Conservation (phyloP, 176 grass and related monocot species). For the Eleusine indica region DNA sequence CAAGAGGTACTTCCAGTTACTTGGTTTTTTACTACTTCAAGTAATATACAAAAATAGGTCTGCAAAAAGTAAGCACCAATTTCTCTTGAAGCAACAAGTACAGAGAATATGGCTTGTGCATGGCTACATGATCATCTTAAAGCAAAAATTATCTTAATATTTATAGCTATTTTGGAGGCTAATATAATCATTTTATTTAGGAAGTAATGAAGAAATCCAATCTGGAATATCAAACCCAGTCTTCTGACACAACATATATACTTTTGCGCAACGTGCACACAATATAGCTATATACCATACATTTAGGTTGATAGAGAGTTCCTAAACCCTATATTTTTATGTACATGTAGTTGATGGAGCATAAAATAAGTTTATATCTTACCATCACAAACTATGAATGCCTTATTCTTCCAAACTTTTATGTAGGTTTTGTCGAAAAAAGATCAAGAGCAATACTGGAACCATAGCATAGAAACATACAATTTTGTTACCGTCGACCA, state of each 20-base stretch:
- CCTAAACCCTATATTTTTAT: neutral
- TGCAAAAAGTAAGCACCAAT: neutral
- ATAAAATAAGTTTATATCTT: neutral
- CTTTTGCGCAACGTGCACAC: neutral
- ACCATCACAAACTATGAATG: conserved; percentile 9
- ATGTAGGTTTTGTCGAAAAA: conserved; percentile 71
- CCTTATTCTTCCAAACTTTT: neutral
- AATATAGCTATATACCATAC: neutral
- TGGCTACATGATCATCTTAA: too few species aligned
- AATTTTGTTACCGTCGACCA: conserved; percentile 64
- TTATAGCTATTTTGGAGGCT: neutral
- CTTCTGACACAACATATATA: neutral
- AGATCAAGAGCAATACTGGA: conserved; percentile 84
- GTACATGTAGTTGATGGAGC: neutral
- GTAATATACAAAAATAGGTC: too few species aligned
- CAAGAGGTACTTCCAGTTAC: conserved; percentile 67
- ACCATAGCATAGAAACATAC: conserved; percentile 40
- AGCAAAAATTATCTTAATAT: neutral
- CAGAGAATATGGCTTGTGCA: too few species aligned
- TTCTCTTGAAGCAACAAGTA: too few species aligned
- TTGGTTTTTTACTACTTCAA: neutral
- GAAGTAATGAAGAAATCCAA: neutral
- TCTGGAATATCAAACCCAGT: neutral
- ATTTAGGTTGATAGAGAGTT: neutral
- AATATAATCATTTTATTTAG: neutral